These are phyloP conservation scores for Nemania serpens DNA, from an alignment of 2,329 filamentous ascomycete species.

Conservation along the genomic window DNA sequence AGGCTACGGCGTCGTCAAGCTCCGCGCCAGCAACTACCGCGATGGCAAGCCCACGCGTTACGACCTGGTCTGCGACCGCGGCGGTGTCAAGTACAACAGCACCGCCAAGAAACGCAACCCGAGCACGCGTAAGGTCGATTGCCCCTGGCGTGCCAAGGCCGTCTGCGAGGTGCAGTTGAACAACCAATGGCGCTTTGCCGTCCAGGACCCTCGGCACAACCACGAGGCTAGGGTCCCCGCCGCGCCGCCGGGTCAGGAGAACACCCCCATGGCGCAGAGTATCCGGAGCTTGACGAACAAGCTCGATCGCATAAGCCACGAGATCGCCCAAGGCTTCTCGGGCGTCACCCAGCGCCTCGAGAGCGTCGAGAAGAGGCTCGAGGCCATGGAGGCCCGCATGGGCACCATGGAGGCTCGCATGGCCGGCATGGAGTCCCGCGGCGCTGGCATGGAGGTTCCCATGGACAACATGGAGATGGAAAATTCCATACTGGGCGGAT, in stretches of 20 bases:
- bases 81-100: conserved; percentile 67
- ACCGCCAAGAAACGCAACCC: conserved; percentile 68
- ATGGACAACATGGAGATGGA: conserved; percentile 48
- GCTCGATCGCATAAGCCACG: conserved; percentile 62
- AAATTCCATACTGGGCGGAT: conserved; percentile 42
- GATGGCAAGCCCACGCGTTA: conserved; percentile 66
- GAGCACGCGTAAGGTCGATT: conserved; percentile 67
- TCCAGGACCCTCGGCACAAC: conserved; percentile 65
- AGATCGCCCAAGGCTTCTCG: conserved; percentile 57
- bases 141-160: conserved; percentile 66
- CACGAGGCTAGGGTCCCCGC: conserved; percentile 63
- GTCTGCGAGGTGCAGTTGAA: conserved; percentile 66
- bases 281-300: conserved; percentile 64
- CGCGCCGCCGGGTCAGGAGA: conserved; percentile 60
- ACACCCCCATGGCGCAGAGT: conserved; percentile 61
- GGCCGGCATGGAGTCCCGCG: conserved; percentile 45
- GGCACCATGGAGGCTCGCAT: conserved; percentile 45
- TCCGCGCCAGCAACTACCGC: conserved; percentile 66
- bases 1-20: conserved; percentile 66
- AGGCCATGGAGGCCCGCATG: conserved; percentile 53
- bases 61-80: conserved; percentile 66
- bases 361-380: conserved; percentile 59
- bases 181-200: conserved; percentile 67
- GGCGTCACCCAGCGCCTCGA: conserved; percentile 57
- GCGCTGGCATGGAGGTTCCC: conserved; percentile 44